phyloP scores from a whole-genome alignment of 495 filamentous ascomycete species.

The Chaetomium tenue region DNA sequence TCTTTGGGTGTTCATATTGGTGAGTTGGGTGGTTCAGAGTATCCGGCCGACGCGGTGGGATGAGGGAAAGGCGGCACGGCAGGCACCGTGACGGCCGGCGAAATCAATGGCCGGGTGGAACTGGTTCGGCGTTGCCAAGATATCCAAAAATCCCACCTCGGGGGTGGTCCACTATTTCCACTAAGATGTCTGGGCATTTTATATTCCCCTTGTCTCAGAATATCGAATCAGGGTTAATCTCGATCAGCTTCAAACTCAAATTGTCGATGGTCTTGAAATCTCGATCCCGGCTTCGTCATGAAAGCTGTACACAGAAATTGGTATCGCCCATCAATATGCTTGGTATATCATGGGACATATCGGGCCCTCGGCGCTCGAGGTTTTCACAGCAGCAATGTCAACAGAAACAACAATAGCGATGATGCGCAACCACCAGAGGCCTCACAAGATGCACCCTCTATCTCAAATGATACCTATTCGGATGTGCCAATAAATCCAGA shows the following conservation, averaged over 20 bases:
- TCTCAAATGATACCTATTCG: background rate
- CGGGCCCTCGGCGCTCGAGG: background rate
- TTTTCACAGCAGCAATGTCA: background rate
- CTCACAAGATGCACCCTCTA: background rate
- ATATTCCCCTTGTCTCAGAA: too few species aligned
- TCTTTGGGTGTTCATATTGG: constrained; percentile 38
- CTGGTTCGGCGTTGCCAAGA: background rate
- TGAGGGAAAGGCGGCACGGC: background rate
- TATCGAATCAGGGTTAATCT: too few species aligned
- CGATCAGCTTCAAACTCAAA: background rate
- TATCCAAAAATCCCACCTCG: background rate
- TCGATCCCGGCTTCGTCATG: background rate
- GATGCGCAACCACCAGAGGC: background rate
- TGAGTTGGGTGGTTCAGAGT: background rate
- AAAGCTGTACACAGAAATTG: background rate
- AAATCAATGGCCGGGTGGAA: background rate
- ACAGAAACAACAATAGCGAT: background rate
- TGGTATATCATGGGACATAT: background rate
- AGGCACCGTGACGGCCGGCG: background rate
- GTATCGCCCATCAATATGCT: background rate
- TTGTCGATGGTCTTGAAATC: background rate
- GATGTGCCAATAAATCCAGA: constrained; percentile 31
- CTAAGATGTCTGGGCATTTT: too few species aligned
- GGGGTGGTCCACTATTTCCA: too few species aligned
- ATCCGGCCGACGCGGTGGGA: background rate